Evolutionary conservation across 164 flowering plant species (phyloP), one percentile per base, ranked within the genome.

Genomic region (Aristolochia californica): DNA sequence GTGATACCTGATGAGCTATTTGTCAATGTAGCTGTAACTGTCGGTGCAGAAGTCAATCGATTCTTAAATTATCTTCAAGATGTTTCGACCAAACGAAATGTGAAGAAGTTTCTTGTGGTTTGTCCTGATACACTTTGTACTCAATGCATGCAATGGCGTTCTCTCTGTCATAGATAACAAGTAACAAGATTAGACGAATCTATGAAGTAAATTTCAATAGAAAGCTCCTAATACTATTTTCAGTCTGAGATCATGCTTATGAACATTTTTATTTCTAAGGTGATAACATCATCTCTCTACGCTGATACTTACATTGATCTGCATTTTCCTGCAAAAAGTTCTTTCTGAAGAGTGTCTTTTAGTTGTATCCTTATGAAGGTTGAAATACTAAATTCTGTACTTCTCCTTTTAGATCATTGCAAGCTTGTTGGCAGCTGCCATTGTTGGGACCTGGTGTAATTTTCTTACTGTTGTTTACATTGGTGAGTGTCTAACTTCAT

Each of bases 401-500:
- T 15, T 56, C 34, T 45, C 47, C n/a, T n/a, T 53, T 16, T 75
- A 93, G 99, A 88, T 77, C 64, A 70, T 80, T 17, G 70, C 49
- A 59, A 69, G 88, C 74, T 79, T 93, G 79, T 80, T 69, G 74
- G 80, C 63, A 64, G 93, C 82, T 63, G 91, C 97, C 48, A 62
- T 89, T 11, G 73, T 90, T 14, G 87, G 96, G 51, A 84, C 85
- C 83, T 93, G 97, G 95, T 90, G 83, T 85, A 93, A 85, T 72
- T 87, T 93, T 63, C 68, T 93, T 53, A 93, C 97, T 22, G 88
- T 91, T 53, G 1, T 86, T 23, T 91, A 86, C 57, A 47, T 88
- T 43, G 95, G 98, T 91, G 55, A 80, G 90, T 20, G 55, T 53
- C 53, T 45, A 48, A 15, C 58, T 20, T 43, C 25, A 34, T 34